Base-by-base conservation (phyloP, 2,329 filamentous ascomycete genomes). In the Alternaria burnsii region DNA sequence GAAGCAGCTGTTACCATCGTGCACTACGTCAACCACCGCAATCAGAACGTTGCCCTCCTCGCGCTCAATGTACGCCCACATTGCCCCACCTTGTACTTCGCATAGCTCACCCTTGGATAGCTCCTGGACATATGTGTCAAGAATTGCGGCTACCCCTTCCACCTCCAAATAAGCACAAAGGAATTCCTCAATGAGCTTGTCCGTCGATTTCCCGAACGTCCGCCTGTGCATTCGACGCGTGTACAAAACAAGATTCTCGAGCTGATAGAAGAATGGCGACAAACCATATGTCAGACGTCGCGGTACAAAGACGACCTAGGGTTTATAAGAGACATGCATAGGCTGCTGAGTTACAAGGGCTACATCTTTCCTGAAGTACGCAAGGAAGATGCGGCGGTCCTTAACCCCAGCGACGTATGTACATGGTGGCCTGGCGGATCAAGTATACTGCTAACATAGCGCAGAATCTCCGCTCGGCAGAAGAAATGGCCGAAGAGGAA, bases 401-500 rank as follows among this genome's bases (percentile, higher is more conserved):
- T 99, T 71, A 99, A 98, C 76, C 94, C 95, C 1, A 97, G 93
- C 76, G 95, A 98, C 83, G 93, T 97, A 87, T 81, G 91, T 86
- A 32, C 18, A 26, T 10, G 32, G n/a, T 44, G 28, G n/a, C 10
- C 12, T 38, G n/a, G 8, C 12, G 22, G 10, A 30, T 9, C 12
- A 9, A 38, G 18, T 34, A 44, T 28, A 18, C 48, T 62, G 64
- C 73, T 78, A 58, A 69, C 55, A 46, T 52, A 55, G 40, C 26
- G 40, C 76, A 97, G 93, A 97, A 95, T 73, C 86, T 99, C 44
- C 93, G 96, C 81, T 98, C 94, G 0, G 93, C 92, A 24, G 95
- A 99, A 74, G 95, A 99, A 76, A 98, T 99, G 94, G 95, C 99
- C 76, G 93, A 96, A 73, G 95, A 99, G 80, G 95, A 99, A 77